Evolutionary conservation across 768 basidiomycete genomes (phyloP).

Genomic region (Trichaptum fuscoviolaceum): DNA sequence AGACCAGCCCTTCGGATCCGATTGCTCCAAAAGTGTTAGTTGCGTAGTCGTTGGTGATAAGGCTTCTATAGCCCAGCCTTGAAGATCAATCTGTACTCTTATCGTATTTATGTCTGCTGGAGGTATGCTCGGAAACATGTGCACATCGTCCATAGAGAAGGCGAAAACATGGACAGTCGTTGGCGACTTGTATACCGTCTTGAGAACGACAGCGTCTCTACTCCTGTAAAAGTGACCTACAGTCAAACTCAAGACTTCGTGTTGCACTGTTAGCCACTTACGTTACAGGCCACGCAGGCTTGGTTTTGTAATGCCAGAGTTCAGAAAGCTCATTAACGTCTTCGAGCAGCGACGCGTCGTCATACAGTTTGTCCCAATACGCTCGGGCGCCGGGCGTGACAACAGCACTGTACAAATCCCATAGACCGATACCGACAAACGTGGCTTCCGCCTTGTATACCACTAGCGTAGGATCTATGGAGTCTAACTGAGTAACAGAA

Average conservation of each 20-base stretch:
- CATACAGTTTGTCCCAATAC: slow-evolving; percentile 88
- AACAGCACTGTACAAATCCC: slow-evolving; percentile 89
- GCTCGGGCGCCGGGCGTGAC: slow-evolving; percentile 77
- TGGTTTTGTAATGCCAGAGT: slow-evolving; percentile 89
- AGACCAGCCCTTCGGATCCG: slow-evolving; percentile 95
- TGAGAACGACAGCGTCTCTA: slow-evolving; percentile 84
- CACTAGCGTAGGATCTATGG: slow-evolving; percentile 93
- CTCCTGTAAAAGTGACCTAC: slow-evolving; percentile 45
- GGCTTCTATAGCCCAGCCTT: slow-evolving; percentile 96
- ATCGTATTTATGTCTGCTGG: slow-evolving; percentile 71
- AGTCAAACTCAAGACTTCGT: neutral
- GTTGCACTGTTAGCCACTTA: slow-evolving; percentile 34
- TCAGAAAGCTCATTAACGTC: slow-evolving; percentile 89
- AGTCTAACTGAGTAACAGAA: slow-evolving; percentile 91
- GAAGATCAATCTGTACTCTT: slow-evolving; percentile 94
- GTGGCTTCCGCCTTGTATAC: slow-evolving; percentile 97
- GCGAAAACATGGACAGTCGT: slow-evolving; percentile 92
- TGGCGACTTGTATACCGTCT: slow-evolving; percentile 96
- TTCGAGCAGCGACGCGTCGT: slow-evolving; percentile 80
- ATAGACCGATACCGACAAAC: slow-evolving; percentile 91
- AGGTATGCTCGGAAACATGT: slow-evolving; percentile 75
- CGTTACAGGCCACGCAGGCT: slow-evolving; percentile 92
- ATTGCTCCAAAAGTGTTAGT: slow-evolving; percentile 91
- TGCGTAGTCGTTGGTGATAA: slow-evolving; percentile 93
- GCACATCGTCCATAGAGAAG: slow-evolving; percentile 87